Base-by-base conservation (phyloP, 1,139 yeast species). In the Suhomyces panamericanus region DNA sequence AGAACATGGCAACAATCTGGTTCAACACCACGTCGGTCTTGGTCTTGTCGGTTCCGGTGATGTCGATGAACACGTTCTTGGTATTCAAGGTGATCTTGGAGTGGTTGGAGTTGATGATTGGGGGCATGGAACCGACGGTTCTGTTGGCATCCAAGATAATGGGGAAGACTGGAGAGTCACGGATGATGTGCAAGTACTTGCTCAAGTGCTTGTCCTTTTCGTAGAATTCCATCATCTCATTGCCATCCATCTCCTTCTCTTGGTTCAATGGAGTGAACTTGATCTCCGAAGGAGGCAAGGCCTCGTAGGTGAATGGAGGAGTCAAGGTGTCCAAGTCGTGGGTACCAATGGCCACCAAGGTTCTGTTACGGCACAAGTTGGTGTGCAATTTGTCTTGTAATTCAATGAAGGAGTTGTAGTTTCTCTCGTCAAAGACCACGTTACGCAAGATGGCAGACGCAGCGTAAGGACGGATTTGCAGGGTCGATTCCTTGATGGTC, bases 281-380 rank as follows among this genome's bases (percentile, higher is more conserved):
- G 64, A 95, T 81, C 39, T 87, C 91, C 56, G 78, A 72, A 47
- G 97, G 97, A 45, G 81, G 74, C 54, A 87, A 74, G 32, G 93
- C 98, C 63, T 86, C 89, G 73, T 89, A 95, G 45, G 91, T 82
- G 73, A 90, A 88, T 44, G 96, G 96, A 22, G 93, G 89, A 38
- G 79, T 67, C 55, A 93, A 73, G 42, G 87, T 81, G 64, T 88
- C 96, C 51, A 86, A 74, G 69, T 95, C 98, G 64, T 95, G 99
- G 48, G 99, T 95, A 58, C 99, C 99, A 76, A 91, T 90, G 47
- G 99, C 98, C 44, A 93, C 99, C 59, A 95, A 79, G 35, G 96
- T 85, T 76, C 99, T 87, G 69, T 91, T 87, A 75, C 99, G 91
- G 69, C 99, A 93, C 62, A 95, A 75, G 67, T 95, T 95, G 50